phyloP scores from a whole-genome alignment of 2,329 filamentous ascomycete genomes.

The Teratosphaeria viscida region DNA sequence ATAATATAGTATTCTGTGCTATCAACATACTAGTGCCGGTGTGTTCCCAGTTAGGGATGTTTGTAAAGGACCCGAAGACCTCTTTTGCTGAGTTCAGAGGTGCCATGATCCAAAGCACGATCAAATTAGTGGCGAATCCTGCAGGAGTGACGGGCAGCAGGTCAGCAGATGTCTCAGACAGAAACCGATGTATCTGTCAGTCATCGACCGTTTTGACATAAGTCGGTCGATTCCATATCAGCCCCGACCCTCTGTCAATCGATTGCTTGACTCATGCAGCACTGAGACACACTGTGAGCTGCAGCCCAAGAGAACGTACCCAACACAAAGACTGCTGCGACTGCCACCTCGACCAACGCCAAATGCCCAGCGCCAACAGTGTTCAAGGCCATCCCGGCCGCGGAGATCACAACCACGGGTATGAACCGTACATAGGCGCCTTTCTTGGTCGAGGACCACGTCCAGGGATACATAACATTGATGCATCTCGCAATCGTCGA shows the following conservation, averaged over 20 bases:
- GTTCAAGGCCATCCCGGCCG: conserved; percentile 29
- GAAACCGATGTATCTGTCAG: background rate
- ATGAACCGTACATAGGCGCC: background rate
- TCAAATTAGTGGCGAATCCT: conserved; percentile 41
- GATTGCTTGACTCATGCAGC: background rate
- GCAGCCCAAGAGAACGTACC: conserved; percentile 10
- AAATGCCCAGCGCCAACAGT: conserved; percentile 32
- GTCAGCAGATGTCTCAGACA: background rate
- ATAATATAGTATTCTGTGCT: conserved; percentile 12
- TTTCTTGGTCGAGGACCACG: background rate
- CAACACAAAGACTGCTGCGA: conserved; percentile 40
- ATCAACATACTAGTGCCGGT: background rate
- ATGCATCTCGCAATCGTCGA: conserved; percentile 12
- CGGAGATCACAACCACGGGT: conserved; percentile 11
- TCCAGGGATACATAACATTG: conserved; percentile 31
- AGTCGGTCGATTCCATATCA: background rate
- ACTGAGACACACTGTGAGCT: background rate
- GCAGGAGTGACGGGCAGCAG: background rate
- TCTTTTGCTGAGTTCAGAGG: conserved; percentile 1
- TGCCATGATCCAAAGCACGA: conserved; percentile 31
- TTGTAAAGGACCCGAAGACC: conserved; percentile 35
- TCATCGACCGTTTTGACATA: background rate
- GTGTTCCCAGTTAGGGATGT: conserved; percentile 32
- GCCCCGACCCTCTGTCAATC: background rate
- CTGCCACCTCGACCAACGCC: conserved; percentile 37